phyloP scores from a whole-genome alignment of 1,284 basidiomycete genomes.

The Ceratobasidium sp. region DNA sequence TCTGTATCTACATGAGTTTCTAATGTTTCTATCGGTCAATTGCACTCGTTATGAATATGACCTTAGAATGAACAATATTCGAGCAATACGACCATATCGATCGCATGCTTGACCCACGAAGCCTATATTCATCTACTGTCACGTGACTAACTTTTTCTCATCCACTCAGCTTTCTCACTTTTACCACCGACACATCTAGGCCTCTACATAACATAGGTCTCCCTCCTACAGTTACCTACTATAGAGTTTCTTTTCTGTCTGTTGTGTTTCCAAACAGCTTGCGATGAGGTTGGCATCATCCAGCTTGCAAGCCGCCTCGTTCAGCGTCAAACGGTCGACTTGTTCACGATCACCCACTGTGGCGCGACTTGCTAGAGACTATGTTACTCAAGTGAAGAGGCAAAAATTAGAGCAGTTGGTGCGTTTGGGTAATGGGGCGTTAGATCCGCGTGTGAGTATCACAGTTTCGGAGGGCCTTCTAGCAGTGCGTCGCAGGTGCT shows the following conservation, averaged over 20 bases:
- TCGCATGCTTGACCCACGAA: no score
- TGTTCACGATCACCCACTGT: background rate
- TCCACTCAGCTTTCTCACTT: background rate
- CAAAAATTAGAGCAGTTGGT: background rate
- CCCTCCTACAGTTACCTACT: no score
- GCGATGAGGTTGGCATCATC: constrained; percentile 18
- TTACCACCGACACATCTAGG: background rate
- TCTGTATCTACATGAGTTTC: constrained; percentile 34
- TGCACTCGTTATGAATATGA: constrained; percentile 18
- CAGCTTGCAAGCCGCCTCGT: constrained; percentile 29
- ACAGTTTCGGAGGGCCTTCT: background rate
- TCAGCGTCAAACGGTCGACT: constrained; percentile 14
- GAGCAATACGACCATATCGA: no score
- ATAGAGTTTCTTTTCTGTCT: background rate
- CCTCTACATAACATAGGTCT: no score
- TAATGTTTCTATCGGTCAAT: constrained; percentile 18
- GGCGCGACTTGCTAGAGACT: background rate
- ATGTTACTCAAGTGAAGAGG: background rate
- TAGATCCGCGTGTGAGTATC: constrained; percentile 19
- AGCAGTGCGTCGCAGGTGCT: background rate
- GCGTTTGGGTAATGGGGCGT: background rate
- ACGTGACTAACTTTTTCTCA: constrained; percentile 32
- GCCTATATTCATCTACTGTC: no score
- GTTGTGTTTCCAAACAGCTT: background rate
- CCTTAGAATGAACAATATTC: constrained; percentile 12